Conservation (phyloP, 2,329 filamentous ascomycete species). For the Curvularia sp. region DNA sequence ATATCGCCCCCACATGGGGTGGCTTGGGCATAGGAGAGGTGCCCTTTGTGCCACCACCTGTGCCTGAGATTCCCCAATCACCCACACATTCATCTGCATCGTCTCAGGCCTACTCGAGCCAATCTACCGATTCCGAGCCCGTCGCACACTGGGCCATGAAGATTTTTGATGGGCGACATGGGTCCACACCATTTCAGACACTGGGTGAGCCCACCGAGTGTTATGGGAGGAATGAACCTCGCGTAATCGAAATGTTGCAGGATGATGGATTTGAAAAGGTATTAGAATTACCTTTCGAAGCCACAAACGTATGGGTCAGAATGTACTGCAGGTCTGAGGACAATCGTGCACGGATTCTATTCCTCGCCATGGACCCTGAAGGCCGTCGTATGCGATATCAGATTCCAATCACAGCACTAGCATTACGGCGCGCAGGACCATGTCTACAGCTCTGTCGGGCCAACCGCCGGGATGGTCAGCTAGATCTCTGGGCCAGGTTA, state of each 20-base stretch:
- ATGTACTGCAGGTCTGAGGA: slow-evolving; percentile 62
- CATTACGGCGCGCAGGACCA: slow-evolving; percentile 51
- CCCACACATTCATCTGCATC: slow-evolving; percentile 54
- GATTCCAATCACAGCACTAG: slow-evolving; percentile 58
- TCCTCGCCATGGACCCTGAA: slow-evolving; percentile 54
- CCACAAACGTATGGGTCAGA: slow-evolving; percentile 54
- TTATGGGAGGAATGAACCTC: slow-evolving; percentile 46
- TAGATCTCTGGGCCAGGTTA: slow-evolving; percentile 61
- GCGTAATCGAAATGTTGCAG: slow-evolving; percentile 44
- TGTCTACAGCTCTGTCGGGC: slow-evolving; percentile 52
- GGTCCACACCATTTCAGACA: slow-evolving; percentile 46
- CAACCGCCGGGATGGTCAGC: slow-evolving; percentile 50
- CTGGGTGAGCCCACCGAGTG: slow-evolving; percentile 45
- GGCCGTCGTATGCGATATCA: slow-evolving; percentile 56
- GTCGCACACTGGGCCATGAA: slow-evolving; percentile 54
- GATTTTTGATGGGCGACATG: slow-evolving; percentile 54
- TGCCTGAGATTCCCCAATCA: slow-evolving; percentile 51
- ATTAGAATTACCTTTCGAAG: slow-evolving; percentile 56
- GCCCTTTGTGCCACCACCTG: slow-evolving; percentile 44
- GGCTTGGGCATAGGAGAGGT: slow-evolving; percentile 35
- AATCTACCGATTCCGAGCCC: slow-evolving; percentile 44
- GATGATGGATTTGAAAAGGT: slow-evolving; percentile 53
- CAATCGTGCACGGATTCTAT: slow-evolving; percentile 61
- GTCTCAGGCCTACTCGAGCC: slow-evolving; percentile 49
- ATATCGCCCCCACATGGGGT: slow-evolving; percentile 30